Evolutionary conservation across 495 filamentous ascomycete genomes (phyloP).

Genomic region (Friedmanniomyces simplex): DNA sequence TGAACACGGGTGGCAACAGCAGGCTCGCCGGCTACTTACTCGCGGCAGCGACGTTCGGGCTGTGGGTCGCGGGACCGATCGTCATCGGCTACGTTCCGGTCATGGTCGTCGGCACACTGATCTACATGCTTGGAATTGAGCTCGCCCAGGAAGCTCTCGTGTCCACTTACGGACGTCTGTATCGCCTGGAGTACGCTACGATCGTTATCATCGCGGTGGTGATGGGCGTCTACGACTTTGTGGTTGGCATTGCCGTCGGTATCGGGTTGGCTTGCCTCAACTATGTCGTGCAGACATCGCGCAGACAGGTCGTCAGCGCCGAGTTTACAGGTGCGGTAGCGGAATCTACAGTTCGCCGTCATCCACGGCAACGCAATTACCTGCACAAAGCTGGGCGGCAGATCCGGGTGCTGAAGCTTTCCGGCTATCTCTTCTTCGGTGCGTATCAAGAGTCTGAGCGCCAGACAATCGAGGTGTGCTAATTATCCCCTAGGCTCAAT

Average conservation of each 20-base stretch:
- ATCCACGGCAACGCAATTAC: constrained; percentile 79
- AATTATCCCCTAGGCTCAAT: constrained; percentile 50
- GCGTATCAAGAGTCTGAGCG: not conserved
- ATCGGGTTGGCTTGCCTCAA: constrained; percentile 86
- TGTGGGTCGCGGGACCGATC: constrained; percentile 73
- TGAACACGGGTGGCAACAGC: constrained; percentile 77
- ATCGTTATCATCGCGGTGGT: constrained; percentile 85
- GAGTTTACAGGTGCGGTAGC: constrained; percentile 78
- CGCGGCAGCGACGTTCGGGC: constrained; percentile 63
- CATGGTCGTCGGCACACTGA: constrained; percentile 90
- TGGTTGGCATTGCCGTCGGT: constrained; percentile 81
- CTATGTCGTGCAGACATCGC: constrained; percentile 81
- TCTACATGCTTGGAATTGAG: constrained; percentile 89
- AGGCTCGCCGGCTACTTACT: constrained; percentile 80
- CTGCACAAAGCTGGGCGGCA: constrained; percentile 75
- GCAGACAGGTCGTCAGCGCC: constrained; percentile 74
- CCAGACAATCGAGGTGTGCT: not conserved
- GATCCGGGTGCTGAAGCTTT: constrained; percentile 79
- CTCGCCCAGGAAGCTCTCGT: constrained; percentile 77
- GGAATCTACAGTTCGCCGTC: constrained; percentile 81
- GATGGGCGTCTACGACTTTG: constrained; percentile 96
- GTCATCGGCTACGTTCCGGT: constrained; percentile 91
- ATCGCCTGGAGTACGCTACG: constrained; percentile 78
- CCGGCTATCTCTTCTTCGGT: constrained; percentile 67
- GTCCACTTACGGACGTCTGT: constrained; percentile 77